Conservation (phyloP, 805 yeast genomes). For the Nematodospora valgi region DNA sequence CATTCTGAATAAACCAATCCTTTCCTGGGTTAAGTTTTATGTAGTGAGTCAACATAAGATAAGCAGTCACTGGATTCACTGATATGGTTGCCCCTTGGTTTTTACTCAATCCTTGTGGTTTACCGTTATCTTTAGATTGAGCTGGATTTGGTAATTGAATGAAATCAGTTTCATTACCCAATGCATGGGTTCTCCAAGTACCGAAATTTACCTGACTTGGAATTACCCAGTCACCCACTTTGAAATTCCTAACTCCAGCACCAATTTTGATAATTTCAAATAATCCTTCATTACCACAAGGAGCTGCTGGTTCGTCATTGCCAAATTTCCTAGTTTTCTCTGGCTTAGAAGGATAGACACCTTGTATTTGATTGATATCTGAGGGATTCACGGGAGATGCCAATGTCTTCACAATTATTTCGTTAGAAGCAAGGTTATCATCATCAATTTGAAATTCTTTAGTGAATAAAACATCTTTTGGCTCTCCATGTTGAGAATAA, state of each 20-base stretch:
- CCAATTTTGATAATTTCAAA: constrained; percentile 78
- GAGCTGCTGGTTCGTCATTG: constrained; percentile 62
- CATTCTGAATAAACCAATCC: constrained; percentile 94
- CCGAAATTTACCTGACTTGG: constrained; percentile 80
- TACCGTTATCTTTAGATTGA: constrained; percentile 41
- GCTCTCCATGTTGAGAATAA: constrained; percentile 67
- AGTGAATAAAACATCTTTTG: constrained; percentile 49
- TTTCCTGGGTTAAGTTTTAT: constrained; percentile 54
- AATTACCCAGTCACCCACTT: constrained; percentile 82
- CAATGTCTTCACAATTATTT: constrained; percentile 32
- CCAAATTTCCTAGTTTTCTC: constrained; percentile 52
- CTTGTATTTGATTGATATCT: constrained; percentile 45
- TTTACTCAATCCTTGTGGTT: constrained; percentile 27
- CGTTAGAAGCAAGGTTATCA: constrained; percentile 34
- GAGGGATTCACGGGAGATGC: constrained; percentile 44
- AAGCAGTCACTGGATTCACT: constrained; percentile 93
- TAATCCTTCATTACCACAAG: constrained; percentile 95
- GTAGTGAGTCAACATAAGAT: constrained; percentile 76
- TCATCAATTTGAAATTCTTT: constrained; percentile 52
- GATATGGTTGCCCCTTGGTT: constrained; percentile 82
- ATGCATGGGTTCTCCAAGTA: constrained; percentile 78
- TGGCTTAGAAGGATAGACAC: constrained; percentile 45
- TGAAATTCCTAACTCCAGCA: constrained; percentile 40
- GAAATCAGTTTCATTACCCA: constrained; percentile 50
- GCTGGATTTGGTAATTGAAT: constrained; percentile 53